Base-by-base conservation (phyloP, 2,329 filamentous ascomycete genomes). In the Xylariaceae sp. region DNA sequence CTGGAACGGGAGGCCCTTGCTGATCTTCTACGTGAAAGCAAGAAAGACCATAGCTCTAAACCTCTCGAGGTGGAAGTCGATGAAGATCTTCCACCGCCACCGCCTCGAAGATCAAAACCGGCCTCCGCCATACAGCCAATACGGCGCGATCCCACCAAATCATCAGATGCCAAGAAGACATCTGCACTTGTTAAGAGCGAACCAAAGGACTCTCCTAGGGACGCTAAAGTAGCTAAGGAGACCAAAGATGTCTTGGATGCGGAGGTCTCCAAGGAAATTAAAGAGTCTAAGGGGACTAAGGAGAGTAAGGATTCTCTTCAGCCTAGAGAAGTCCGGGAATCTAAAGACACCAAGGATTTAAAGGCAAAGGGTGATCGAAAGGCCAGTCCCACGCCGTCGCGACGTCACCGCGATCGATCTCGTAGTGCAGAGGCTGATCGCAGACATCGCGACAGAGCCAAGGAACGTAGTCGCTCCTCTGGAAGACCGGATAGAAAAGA, bases 91-190 rank as follows among this genome's bases (percentile, higher is more conserved):
- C 22, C 22, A 27, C 75, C 73, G 2, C 80, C 80, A 3, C 80
- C 80, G 1, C 80, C 78, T 2, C 72, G 64, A 71, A 76, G 69
- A 56, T 62, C 61, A 42, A 75, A 63, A 68, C 79, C 79, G 1
- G 75, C 75, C 5, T 83, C 80, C 17, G 80, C 80, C 30, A 83
- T 83, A 49, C 75, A 81, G 48, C 80, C 80, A 2, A 77, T 82
- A 45, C 66, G 72, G 45, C 65, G 71, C 44, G 73, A 77, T 14
- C 71, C 75, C 2, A 64, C 74, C 6, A 76, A 75, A 57, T 62
- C 66, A 11, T 49, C 67, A 0, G 72, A 75, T 17, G 51, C 64
- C 6, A 75, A 70, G 55, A 78, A 75, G 54, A 47, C 40, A 7
- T 42, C 55, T 3, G 62, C 64, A 33, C 40, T 55, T 39, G 45